Conservation (phyloP, 2,329 filamentous ascomycete species). For the Gliomastix tumulicola region DNA sequence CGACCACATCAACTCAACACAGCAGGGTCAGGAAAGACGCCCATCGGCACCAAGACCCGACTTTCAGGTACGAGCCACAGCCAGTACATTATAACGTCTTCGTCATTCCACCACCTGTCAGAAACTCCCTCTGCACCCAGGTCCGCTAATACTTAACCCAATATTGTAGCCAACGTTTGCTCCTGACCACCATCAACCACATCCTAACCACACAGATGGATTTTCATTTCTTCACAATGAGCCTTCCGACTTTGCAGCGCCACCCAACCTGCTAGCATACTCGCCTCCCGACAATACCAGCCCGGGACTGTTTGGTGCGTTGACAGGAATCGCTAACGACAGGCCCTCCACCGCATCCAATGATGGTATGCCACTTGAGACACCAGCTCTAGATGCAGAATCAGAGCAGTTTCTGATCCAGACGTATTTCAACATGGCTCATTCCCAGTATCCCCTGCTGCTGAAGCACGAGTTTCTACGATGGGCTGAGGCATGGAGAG, state of each 20-base stretch:
- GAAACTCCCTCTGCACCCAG: no score
- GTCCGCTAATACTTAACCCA: no score
- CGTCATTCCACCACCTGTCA: no score
- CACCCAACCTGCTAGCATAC: no score
- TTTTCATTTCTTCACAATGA: no score
- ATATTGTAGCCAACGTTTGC: no score
- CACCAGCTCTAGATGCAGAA: neutral
- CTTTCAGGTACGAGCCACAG: neutral
- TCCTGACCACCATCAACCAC: no score
- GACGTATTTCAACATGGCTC: constrained; percentile 5
- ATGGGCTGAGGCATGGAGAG: neutral
- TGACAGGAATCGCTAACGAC: neutral
- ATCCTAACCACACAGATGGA: no score
- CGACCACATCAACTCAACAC: constrained; percentile 1
- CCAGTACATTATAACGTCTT: no score
- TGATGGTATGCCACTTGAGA: no score
- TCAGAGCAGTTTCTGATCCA: constrained; percentile 4
- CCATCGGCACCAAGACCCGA: neutral
- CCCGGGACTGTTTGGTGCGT: neutral
- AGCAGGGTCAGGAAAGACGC: neutral
- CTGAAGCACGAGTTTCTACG: constrained; percentile 3
- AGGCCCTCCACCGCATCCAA: no score
- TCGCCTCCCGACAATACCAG: neutral
- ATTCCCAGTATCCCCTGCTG: constrained; percentile 5
- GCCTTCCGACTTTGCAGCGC: no score